Evolutionary conservation across 768 basidiomycete genomes (phyloP), one percentile per base, ranked within the genome.

Genomic region (Myochromella boudieri): DNA sequence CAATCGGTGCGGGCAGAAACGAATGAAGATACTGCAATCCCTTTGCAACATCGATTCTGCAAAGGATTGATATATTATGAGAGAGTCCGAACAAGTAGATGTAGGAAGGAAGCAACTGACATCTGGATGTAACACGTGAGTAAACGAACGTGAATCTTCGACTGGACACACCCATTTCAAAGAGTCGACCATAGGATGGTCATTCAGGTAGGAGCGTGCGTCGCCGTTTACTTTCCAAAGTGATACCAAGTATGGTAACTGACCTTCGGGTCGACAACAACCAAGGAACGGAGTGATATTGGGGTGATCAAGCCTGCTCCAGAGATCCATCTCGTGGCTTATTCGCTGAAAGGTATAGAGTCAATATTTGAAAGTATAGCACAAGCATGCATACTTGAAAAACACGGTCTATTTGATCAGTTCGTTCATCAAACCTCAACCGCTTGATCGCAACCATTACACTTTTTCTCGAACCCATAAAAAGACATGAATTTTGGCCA

Each of bases 361-460:
- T 6, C 10, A 36, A 18, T 4, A 18, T 5, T 17, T 17, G 39
- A 27, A n/a, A 21, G 29, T n/a, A n/a, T 34, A 15, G 2, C 10
- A 26, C 14, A 17, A 28, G 24, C n/a, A n/a, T n/a, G 28, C 26
- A 41, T 28, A 41, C 39, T 6, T 26, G 11, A 17, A 41, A 21
- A 27, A 41, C 39, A n/a, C 18, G 8, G 25, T 27, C 20, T 10
- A 41, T 15, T 14, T 28, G 22, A 28, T 41, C 25, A 26, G 26
- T 28, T 5, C 18, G 33, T 2, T 25, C 11, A 27, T 41, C 20
- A 6, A 41, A 28, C 18, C 20, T 41, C 15, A 41, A 17, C 24
- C 39, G 39, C 15, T 41, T 41, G n/a, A 41, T 41, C 18, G 39
- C 39, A n/a, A 41, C 39, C 26, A 41, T 12, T 15, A 11, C 25